phyloP scores from a whole-genome alignment of 2,329 filamentous ascomycete genomes.

The Diaporthe eres region DNA sequence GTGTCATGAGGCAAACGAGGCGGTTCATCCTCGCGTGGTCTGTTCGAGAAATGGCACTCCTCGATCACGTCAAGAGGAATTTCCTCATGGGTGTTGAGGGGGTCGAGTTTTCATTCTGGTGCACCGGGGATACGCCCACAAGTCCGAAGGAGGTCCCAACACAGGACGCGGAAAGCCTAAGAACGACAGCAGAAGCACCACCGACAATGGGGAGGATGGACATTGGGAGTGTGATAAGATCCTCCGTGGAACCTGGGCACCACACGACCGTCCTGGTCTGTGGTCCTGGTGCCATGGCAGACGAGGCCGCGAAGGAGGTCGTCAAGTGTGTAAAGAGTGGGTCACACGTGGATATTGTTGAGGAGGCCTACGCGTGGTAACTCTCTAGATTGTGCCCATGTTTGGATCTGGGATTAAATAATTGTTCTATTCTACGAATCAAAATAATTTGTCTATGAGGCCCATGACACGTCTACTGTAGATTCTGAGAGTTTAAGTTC shows the following conservation, averaged over 20 bases:
- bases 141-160: neutral
- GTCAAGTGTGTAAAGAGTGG: slow-evolving; percentile 45
- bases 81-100: slow-evolving; percentile 4
- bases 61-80: neutral
- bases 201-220: slow-evolving; percentile 4
- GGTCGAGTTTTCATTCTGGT: slow-evolving; percentile 15
- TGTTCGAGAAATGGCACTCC: slow-evolving; percentile 7
- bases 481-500: no score
- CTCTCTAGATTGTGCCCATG: neutral
- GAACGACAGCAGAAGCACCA: neutral
- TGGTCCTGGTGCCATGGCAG: slow-evolving; percentile 48
- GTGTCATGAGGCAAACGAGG: slow-evolving; percentile 2
- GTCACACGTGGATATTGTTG: slow-evolving; percentile 41
- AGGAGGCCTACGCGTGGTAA: slow-evolving; percentile 48
- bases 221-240: slow-evolving; percentile 9
- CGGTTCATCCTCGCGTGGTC: slow-evolving; percentile 22
- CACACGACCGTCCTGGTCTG: slow-evolving; percentile 47
- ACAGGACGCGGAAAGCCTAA: neutral
- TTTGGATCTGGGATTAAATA: neutral
- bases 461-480: no score
- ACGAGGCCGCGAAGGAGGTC: slow-evolving; percentile 46
- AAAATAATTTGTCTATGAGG: neutral
- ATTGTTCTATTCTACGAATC: neutral
- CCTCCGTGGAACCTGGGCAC: slow-evolving; percentile 10
- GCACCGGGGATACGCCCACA: neutral